A percentile compares a stretch with the other conserved stretches of the same genome.
Conservation (phyloP, 371 early-diverging fungal species). For the Apophysomyces trapeziformis region DNA sequence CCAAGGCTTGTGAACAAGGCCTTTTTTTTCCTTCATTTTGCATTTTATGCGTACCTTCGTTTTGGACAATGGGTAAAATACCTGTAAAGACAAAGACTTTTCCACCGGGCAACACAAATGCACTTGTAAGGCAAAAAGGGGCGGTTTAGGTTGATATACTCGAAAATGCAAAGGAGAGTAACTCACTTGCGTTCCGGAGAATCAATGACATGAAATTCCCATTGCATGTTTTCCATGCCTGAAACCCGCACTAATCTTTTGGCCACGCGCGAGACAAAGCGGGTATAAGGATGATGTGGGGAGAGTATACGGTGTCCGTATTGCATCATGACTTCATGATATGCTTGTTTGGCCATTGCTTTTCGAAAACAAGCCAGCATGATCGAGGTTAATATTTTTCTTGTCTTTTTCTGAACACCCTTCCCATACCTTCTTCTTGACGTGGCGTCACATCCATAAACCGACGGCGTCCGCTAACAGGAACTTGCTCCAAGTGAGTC, state of each 20-base stretch:
- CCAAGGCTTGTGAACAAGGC: background rate
- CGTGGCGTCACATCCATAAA: conserved; percentile 63
- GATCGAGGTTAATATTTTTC: background rate
- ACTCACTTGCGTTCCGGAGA: conserved; percentile 74
- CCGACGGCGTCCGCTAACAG: conserved; percentile 62
- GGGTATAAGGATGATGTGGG: conserved; percentile 56
- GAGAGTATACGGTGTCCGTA: conserved; percentile 67
- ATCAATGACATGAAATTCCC: conserved; percentile 86
- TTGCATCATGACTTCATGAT: conserved; percentile 67
- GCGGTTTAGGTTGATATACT: too few relatives aligned
- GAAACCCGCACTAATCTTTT: conserved; percentile 70
- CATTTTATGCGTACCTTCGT: conserved; percentile 56
- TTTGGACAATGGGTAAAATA: conserved; percentile 77
- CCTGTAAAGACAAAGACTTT: conserved; percentile 93
- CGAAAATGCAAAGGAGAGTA: background rate
- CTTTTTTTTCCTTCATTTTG: background rate
- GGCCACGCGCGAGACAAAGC: conserved; percentile 69
- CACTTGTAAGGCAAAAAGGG: conserved; percentile 40
- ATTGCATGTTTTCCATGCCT: conserved; percentile 67
- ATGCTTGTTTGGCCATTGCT: conserved; percentile 71
- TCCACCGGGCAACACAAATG: conserved; percentile 93
- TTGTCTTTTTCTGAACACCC: background rate
- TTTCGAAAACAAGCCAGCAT: background rate
- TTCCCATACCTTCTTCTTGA: conserved; percentile 58
- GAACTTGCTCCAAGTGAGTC: conserved; percentile 68